phyloP scores from a whole-genome alignment of 139 green algal genomes.

The Klebsormidium nitens region DNA sequence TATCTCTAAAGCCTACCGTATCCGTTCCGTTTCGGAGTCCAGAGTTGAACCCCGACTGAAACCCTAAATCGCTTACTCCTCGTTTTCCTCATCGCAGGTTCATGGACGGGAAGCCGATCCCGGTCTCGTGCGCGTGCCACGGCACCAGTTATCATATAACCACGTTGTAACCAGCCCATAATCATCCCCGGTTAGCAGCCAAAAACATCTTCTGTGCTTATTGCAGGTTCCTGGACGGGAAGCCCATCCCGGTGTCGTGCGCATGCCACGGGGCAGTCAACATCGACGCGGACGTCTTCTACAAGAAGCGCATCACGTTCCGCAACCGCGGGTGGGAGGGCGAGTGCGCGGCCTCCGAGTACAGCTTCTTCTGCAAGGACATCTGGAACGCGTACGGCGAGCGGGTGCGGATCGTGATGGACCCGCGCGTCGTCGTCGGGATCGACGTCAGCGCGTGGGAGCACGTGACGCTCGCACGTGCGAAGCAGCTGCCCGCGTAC shows the following conservation, averaged over 20 bases:
- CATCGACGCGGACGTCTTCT: background rate
- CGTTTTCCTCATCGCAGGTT: background rate
- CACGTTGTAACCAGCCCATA: no score
- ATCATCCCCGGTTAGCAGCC: no score
- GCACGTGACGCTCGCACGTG: no score
- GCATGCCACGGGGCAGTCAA: background rate
- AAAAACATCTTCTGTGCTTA: background rate
- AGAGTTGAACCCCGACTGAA: no score
- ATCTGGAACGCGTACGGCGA: background rate
- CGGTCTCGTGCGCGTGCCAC: no score
- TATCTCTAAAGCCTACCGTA: no score
- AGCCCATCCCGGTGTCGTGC: background rate
- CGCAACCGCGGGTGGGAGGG: background rate
- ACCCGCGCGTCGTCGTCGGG: background rate
- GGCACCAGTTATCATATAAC: no score
- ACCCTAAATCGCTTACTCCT: no score
- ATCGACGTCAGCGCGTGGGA: no score
- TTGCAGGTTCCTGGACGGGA: background rate
- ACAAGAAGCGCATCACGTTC: background rate
- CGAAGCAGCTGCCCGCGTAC: no score
- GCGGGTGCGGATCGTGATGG: background rate
- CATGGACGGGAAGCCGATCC: no score
- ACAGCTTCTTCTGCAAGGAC: background rate
- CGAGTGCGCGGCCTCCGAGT: background rate
- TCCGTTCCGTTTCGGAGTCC: no score